Evolutionary conservation across 371 early-diverging fungal genomes (phyloP).

Genomic region (Apophysomyces trapeziformis): DNA sequence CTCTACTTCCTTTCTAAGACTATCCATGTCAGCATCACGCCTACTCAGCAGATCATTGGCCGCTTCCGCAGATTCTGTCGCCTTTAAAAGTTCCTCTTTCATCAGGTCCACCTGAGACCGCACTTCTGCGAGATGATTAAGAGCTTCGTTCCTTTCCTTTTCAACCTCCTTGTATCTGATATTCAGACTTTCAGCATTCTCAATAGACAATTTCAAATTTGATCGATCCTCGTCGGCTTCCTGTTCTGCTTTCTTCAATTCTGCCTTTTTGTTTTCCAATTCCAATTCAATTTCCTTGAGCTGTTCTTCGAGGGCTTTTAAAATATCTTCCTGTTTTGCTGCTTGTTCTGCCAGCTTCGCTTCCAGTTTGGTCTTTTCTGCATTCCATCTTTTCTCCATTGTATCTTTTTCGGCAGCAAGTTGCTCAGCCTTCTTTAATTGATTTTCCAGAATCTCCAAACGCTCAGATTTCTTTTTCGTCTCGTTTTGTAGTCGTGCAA

Average conservation of each 20-base stretch:
- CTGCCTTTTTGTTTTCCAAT: constrained; percentile 22
- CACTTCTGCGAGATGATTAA: constrained; percentile 41
- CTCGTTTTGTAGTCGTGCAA: constrained; percentile 14
- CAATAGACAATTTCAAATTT: constrained; percentile 22
- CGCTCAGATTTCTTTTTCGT: neutral
- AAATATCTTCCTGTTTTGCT: constrained; percentile 3
- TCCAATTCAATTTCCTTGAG: constrained; percentile 9
- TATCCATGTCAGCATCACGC: constrained; percentile 59
- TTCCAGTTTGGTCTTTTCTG: constrained; percentile 31
- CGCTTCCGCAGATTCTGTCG: constrained; percentile 57
- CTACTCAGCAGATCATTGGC: constrained; percentile 59
- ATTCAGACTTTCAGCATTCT: constrained; percentile 25
- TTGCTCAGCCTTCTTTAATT: neutral
- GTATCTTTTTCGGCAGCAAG: neutral
- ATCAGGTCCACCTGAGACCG: constrained; percentile 38
- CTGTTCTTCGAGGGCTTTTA: constrained; percentile 27
- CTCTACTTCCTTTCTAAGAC: constrained; percentile 55
- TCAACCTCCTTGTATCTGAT: constrained; percentile 30
- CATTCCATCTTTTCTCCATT: constrained; percentile 27
- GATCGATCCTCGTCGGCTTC: constrained; percentile 26
- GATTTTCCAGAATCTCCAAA: neutral
- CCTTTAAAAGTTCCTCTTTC: constrained; percentile 47
- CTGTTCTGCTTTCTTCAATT: constrained; percentile 39
- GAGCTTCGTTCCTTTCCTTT: constrained; percentile 39
- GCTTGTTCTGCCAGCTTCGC: constrained; percentile 27